Conservation (phyloP, 169 alveolate genomes). For the Plasmodium vinckei region DNA sequence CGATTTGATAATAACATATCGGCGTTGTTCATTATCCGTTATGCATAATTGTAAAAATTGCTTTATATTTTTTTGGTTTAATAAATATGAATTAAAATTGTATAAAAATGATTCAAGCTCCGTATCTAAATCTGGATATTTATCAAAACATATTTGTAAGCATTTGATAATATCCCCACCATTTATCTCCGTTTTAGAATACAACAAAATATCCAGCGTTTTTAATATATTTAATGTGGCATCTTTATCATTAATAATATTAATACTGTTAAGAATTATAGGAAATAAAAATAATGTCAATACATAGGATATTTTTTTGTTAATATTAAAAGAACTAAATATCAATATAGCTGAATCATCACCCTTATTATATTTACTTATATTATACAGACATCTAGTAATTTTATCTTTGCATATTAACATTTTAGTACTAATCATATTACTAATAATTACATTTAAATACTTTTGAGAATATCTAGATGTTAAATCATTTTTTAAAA, state of each 20-base stretch:
- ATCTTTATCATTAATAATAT: conserved; percentile 65
- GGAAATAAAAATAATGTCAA: conserved; percentile 70
- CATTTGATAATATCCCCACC: conserved; percentile 72
- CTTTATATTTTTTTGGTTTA: conserved; percentile 48
- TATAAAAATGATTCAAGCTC: conserved; percentile 68
- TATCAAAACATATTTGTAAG: conserved; percentile 54
- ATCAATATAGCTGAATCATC: conserved; percentile 64
- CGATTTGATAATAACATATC: conserved; percentile 43
- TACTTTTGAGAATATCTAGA: conserved; percentile 54
- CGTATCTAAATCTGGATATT: conserved; percentile 49
- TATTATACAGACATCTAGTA: conserved; percentile 62
- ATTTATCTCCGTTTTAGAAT: conserved; percentile 46
- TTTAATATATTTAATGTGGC: conserved; percentile 45
- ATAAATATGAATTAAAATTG: conserved; percentile 63
- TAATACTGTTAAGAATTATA: conserved; percentile 60
- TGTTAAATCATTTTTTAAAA: conserved; percentile 71
- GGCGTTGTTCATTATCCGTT: conserved; percentile 44
- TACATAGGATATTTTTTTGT: conserved; percentile 56
- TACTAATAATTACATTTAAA: conserved; percentile 42
- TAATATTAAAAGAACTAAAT: conserved; percentile 67
- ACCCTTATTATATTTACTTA: conserved; percentile 72
- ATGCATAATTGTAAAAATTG: conserved; percentile 46
- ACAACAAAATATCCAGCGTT: conserved; percentile 54
- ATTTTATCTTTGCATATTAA: conserved; percentile 44
- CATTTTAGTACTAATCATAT: conserved; percentile 52